A percentile compares a stretch with the other conserved stretches of the same genome.
phyloP scores from a whole-genome alignment of 1,139 yeast species.

The Hanseniaspora sp. region DNA sequence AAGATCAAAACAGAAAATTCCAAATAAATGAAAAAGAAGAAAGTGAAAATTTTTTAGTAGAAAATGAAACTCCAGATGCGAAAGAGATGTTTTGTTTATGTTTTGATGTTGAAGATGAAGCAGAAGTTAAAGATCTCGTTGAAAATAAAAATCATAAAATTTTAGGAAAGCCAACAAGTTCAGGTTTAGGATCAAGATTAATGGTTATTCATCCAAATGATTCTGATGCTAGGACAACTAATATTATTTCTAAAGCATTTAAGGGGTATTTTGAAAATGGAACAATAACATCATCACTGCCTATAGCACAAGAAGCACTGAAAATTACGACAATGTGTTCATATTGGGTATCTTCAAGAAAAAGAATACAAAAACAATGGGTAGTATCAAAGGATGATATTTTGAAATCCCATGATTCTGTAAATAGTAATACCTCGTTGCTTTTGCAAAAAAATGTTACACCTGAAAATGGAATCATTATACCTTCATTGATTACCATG shows the following conservation, averaged over 20 bases:
- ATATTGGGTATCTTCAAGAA: conserved; percentile 88
- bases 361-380: conserved; percentile 72
- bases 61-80: conserved; percentile 44
- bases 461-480: conserved; percentile 47
- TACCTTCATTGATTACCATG: conserved; percentile 81
- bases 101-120: conserved; percentile 43
- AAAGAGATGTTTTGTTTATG: conserved; percentile 69
- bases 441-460: background rate
- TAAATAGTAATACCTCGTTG: conserved; percentile 28
- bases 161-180: conserved; percentile 32
- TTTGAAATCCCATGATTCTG: conserved; percentile 1
- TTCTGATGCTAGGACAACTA: conserved; percentile 58
- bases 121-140: conserved; percentile 34
- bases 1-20: background rate
- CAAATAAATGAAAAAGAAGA: background rate
- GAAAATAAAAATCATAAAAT: conserved; percentile 43
- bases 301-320: conserved; percentile 67
- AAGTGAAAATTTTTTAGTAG: background rate
- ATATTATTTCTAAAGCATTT: conserved; percentile 70
- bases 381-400: conserved; percentile 45
- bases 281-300: conserved; percentile 56
- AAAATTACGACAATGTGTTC: conserved; percentile 67
- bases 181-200: conserved; percentile 33
- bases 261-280: conserved; percentile 64
- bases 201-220: conserved; percentile 92